These are phyloP conservation scores for Chalaropsis ovoidea DNA, from an alignment of 2,329 filamentous ascomycete species.

Conservation along the genomic window DNA sequence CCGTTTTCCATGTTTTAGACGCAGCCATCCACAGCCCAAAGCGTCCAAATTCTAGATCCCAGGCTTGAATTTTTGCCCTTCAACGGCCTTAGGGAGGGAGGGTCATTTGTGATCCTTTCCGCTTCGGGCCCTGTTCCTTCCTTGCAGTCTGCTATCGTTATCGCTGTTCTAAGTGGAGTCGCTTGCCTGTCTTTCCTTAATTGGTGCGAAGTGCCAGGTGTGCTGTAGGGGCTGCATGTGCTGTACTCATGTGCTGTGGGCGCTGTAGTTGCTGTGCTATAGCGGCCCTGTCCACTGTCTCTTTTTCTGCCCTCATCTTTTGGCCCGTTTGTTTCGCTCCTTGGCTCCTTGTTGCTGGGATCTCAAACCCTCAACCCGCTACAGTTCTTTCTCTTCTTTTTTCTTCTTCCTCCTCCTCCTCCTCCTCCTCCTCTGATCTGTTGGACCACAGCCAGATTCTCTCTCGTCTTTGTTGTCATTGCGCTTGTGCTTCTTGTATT, in stretches of 20 bases:
- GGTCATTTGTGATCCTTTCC: slow-evolving; percentile 17
- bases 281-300: neutral
- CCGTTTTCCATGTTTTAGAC: neutral
- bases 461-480: slow-evolving; percentile 23
- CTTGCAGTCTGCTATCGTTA: slow-evolving; percentile 2
- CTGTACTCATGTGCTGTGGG: no score
- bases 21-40: neutral
- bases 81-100: slow-evolving; percentile 1
- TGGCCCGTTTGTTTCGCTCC: neutral
- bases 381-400: neutral
- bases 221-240: neutral
- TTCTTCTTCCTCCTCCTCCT: neutral
- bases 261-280: neutral
- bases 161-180: neutral
- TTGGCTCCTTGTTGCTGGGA: neutral
- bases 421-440: slow-evolving; percentile 4
- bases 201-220: neutral
- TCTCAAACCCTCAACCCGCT: neutral
- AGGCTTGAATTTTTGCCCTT: neutral
- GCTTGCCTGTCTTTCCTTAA: neutral
- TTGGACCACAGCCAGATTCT: neutral
- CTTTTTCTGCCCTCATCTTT: neutral
- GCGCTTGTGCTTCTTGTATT: slow-evolving; percentile 7
- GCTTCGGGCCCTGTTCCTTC: slow-evolving; percentile 18
- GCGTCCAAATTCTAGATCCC: slow-evolving; percentile 6